phyloP scores from a whole-genome alignment of 176 grass and related monocot species.

The Aegilops sharonensis region DNA sequence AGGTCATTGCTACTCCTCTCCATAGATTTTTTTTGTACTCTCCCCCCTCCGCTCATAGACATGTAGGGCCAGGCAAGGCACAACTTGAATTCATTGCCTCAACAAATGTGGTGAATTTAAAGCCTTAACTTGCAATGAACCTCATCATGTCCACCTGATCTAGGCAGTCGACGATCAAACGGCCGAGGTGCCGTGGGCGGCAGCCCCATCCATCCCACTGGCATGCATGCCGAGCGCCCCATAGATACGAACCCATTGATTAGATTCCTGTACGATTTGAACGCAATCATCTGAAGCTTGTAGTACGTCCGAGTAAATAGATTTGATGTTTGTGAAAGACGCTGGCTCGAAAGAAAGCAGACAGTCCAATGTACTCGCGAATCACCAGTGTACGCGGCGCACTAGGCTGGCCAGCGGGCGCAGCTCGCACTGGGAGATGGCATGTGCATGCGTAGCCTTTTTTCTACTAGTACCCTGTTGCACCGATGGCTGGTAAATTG shows the following conservation, averaged over 20 bases:
- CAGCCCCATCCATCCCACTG: not conserved
- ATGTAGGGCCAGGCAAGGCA: not conserved
- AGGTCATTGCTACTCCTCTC: not conserved
- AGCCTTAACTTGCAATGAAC: not conserved
- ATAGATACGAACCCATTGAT: conserved; percentile 29
- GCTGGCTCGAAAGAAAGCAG: not conserved
- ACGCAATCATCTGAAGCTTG: not conserved
- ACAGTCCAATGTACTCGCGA: not conserved
- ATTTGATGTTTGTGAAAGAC: conserved; percentile 15
- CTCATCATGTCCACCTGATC: not conserved
- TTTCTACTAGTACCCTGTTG: not conserved
- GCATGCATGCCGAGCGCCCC: not conserved
- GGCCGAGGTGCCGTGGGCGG: not conserved
- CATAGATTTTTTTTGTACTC: too few species aligned
- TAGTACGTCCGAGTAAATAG: not conserved
- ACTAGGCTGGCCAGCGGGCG: not conserved
- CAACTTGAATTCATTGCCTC: not conserved
- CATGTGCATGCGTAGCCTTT: not conserved
- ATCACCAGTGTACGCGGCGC: not conserved
- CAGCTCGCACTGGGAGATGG: not conserved
- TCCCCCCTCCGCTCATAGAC: not conserved
- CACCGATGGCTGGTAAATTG: not conserved
- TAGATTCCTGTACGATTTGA: not conserved
- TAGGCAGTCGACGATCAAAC: not conserved
- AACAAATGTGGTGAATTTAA: not conserved